These are phyloP conservation scores for Colletotrichum liriopes DNA, from an alignment of 2,329 filamentous ascomycete species.

Conservation along the genomic window DNA sequence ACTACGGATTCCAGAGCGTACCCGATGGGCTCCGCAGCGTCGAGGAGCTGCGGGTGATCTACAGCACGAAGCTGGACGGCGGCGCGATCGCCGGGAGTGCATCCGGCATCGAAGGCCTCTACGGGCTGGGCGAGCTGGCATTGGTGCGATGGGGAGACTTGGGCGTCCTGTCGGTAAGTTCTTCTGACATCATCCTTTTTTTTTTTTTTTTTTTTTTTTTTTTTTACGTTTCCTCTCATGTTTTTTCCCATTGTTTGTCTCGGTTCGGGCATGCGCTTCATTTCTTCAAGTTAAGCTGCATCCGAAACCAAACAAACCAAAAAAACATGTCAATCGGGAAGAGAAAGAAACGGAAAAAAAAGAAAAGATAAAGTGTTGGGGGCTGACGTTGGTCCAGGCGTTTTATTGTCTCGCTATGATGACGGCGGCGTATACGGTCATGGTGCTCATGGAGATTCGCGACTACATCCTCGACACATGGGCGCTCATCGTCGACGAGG, in stretches of 20 bases:
- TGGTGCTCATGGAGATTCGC: slow-evolving; percentile 40
- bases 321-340: neutral
- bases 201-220: too few species aligned
- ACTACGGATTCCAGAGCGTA: slow-evolving; percentile 38
- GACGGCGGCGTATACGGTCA: slow-evolving; percentile 41
- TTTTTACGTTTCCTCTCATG: neutral
- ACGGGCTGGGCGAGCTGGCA: slow-evolving; percentile 35
- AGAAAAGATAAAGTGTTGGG: slow-evolving; percentile 7
- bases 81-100: slow-evolving; percentile 1
- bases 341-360: neutral
- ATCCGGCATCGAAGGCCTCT: slow-evolving; percentile 35
- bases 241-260: slow-evolving; percentile 1
- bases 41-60: slow-evolving; percentile 29
- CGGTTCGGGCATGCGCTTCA: slow-evolving; percentile 13
- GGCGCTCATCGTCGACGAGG: slow-evolving; percentile 40
- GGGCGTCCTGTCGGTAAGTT: slow-evolving; percentile 39
- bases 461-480: slow-evolving; percentile 41
- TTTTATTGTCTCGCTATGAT: slow-evolving; percentile 42
- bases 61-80: slow-evolving; percentile 15
- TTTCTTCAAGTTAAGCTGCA: slow-evolving; percentile 5
- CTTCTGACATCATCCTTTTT: slow-evolving; percentile 17
- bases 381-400: slow-evolving; percentile 28
- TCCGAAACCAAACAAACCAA: slow-evolving; percentile 3
- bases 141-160: slow-evolving; percentile 40
- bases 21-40: slow-evolving; percentile 30